These are phyloP conservation scores for Populus pruinosa DNA, from an alignment of 345 rosid species.

Conservation along the genomic window DNA sequence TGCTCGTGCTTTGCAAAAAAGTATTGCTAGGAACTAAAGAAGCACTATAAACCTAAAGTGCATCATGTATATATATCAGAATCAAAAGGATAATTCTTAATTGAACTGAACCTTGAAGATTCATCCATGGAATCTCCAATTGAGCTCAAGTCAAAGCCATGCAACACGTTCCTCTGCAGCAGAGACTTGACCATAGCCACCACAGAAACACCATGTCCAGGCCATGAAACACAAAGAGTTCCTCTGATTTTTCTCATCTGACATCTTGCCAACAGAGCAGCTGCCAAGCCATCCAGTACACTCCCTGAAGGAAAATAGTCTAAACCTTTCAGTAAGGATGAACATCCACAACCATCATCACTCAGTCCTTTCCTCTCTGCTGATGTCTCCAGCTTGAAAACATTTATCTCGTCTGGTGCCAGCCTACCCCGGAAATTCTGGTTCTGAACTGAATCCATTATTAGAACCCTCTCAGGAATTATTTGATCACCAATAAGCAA, in stretches of 20 bases:
- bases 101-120: constrained; percentile 22
- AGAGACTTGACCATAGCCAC: constrained; percentile 47
- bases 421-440: constrained; percentile 78
- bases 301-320: constrained; percentile 92
- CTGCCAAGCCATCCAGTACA: constrained; percentile 74
- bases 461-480: constrained; percentile 64
- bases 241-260: constrained; percentile 76
- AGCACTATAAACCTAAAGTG: neutral
- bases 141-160: constrained; percentile 35
- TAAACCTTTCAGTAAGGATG: constrained; percentile 42
- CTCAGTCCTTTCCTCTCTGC: constrained; percentile 45
- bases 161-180: constrained; percentile 46
- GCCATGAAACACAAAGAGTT: constrained; percentile 72
- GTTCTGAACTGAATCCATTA: constrained; percentile 72
- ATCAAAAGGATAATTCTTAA: constrained; percentile 47
- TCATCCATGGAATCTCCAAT: constrained; percentile 22
- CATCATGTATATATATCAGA: constrained; percentile 59
- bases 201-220: constrained; percentile 55
- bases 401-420: constrained; percentile 60
- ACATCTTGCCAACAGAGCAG: constrained; percentile 71
- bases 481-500: constrained; percentile 62
- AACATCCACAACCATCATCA: constrained; percentile 20
- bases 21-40: neutral
- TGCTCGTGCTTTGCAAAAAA: neutral
- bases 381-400: constrained; percentile 78